Evolutionary conservation across 75 land plant species (phyloP), one percentile per base, ranked within the genome.

Genomic region (Sequoiadendron giganteum): DNA sequence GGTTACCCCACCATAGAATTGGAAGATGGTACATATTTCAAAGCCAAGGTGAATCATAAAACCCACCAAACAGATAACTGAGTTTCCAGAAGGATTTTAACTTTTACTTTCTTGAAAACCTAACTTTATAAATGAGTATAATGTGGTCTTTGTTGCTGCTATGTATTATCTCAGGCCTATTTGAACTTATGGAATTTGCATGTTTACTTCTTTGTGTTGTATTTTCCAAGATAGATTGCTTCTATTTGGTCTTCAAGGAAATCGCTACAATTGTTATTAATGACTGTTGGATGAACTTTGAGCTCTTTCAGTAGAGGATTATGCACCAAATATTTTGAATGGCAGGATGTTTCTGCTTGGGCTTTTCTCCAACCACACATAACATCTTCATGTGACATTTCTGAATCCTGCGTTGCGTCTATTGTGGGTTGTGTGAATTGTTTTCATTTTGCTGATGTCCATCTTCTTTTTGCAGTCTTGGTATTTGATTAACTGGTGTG

Each of bases 11-110:
- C 39, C 48, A 45, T 88, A 34, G 32, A 34, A 39, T 39, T 58
- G 55, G 34, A 6, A 14, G 77, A 88, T 34, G 89, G 89, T 2
- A 45, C 56, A 42, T 43, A 48, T 34, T 73, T 88, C 14, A 65
- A 85, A 14, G 86, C 86, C 48, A 88, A 88, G 86, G 89, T 85
- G 84, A 82, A n/a, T 47, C 48, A 75, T 21, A 45, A 47, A n/a
- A 10, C 84, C 52, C 32, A 47, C 34, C 28, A 28, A n/a, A 82
- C 14, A 47, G 32, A 82, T n/a, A 47, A n/a, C 30, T 28, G 32
- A 13, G 49, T 2, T 47, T 47, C 34, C 16, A 25, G 11, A 43
- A 47, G 52, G 52, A 3, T 45, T 82, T 82, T 32, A 34, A 14
- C 2, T 34, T n/a, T n/a, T n/a, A n/a, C n/a, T n/a, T n/a, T 65